These are phyloP conservation scores for Rossbeevera mucosa DNA, from an alignment of 768 basidiomycete species.

Conservation along the genomic window DNA sequence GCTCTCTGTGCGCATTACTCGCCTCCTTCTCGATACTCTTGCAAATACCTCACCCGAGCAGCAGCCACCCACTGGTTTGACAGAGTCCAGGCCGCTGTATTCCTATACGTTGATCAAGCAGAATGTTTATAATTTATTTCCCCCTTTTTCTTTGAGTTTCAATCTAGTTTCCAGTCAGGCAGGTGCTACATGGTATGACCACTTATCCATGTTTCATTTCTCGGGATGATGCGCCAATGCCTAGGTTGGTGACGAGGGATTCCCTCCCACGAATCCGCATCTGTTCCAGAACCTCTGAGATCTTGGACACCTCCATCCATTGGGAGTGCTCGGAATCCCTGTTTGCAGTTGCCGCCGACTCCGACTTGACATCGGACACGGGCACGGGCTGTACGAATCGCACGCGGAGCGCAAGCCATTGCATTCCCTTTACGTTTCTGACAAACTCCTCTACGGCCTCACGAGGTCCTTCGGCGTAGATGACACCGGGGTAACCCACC, in stretches of 20 bases:
- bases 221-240: conserved; percentile 47
- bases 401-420: conserved; percentile 68
- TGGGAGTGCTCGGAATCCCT: not conserved
- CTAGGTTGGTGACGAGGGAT: conserved; percentile 55
- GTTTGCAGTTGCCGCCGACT: not conserved
- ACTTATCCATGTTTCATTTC: not conserved
- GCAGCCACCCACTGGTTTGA: too few species aligned
- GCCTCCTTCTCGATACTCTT: too few species aligned
- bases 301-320: conserved; percentile 67
- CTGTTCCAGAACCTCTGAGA: conserved; percentile 64
- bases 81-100: too few species aligned
- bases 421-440: conserved; percentile 64
- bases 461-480: conserved; percentile 60
- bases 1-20: too few species aligned
- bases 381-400: conserved; percentile 49
- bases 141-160: not conserved
- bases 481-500: conserved; percentile 70
- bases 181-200: too few species aligned
- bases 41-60: too few species aligned
- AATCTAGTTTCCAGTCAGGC: too few species aligned
- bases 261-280: conserved; percentile 58
- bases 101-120: too few species aligned
- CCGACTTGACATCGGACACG: not conserved
- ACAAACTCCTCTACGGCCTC: conserved; percentile 60
- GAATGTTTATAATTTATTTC: not conserved